Evolutionary conservation across 768 basidiomycete genomes (phyloP).

Genomic region (Tulasnella sp.): DNA sequence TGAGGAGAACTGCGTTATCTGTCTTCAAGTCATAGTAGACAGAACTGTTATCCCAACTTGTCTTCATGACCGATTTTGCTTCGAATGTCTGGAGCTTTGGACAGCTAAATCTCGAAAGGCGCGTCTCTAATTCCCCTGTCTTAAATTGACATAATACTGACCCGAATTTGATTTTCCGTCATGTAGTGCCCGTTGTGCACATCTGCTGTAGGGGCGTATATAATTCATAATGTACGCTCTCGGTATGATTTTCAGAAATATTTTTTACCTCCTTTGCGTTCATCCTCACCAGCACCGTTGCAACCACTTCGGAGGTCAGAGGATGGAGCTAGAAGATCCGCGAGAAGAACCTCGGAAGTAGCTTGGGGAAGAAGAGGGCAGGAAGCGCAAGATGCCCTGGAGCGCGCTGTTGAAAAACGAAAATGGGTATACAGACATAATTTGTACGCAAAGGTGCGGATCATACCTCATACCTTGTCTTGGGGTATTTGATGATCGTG

Average conservation of each 20-base stretch:
- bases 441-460: constrained; percentile 71
- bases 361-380: constrained; percentile 32
- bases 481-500: background rate
- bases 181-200: constrained; percentile 21
- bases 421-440: constrained; percentile 69
- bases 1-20: constrained; percentile 70
- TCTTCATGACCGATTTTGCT: constrained; percentile 75
- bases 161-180: background rate
- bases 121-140: background rate
- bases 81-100: constrained; percentile 81
- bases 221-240: constrained; percentile 70
- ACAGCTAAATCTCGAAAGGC: constrained; percentile 33
- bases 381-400: constrained; percentile 47
- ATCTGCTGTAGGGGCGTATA: constrained; percentile 36
- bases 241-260: constrained; percentile 73
- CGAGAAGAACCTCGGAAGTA: constrained; percentile 22
- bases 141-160: background rate
- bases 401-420: constrained; percentile 57
- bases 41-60: constrained; percentile 58
- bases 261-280: constrained; percentile 51
- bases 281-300: constrained; percentile 18
- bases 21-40: constrained; percentile 63
- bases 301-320: constrained; percentile 17
- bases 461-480: background rate
- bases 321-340: constrained; percentile 13